Conservation (phyloP, 2,329 filamentous ascomycete species). For the Fusarium verticillioides region DNA sequence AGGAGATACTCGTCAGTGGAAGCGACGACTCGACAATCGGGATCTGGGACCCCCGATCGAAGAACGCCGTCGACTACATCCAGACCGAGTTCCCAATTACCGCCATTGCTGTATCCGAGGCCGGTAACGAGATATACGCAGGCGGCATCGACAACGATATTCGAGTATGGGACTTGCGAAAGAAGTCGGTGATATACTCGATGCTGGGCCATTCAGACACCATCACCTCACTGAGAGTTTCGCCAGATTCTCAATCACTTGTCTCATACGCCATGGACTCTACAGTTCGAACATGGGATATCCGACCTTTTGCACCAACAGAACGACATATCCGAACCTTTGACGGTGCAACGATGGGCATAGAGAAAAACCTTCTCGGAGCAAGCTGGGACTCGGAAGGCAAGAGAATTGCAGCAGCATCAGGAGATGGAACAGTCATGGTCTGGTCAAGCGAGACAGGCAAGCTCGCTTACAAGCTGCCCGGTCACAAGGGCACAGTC, state of each 20-base stretch:
- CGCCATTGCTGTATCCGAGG: conserved; percentile 88
- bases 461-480: conserved; percentile 93
- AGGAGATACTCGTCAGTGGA: conserved; percentile 89
- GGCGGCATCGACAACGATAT: conserved; percentile 98
- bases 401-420: conserved; percentile 87
- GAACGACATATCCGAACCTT: conserved; percentile 88
- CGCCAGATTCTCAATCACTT: conserved; percentile 89
- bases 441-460: conserved; percentile 91
- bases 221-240: conserved; percentile 89
- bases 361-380: conserved; percentile 91
- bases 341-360: conserved; percentile 86
- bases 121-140: conserved; percentile 94
- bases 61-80: conserved; percentile 87
- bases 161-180: conserved; percentile 95
- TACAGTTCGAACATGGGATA: conserved; percentile 94
- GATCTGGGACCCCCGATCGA: conserved; percentile 94
- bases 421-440: conserved; percentile 89
- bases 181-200: conserved; percentile 87
- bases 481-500: conserved; percentile 93
- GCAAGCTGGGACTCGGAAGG: conserved; percentile 91
- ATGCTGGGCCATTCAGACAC: conserved; percentile 93
- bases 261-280: conserved; percentile 95
- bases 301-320: conserved; percentile 90
- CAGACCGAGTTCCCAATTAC: conserved; percentile 94
- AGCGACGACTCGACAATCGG: conserved; percentile 95